Evolutionary conservation across 2,329 filamentous ascomycete genomes (phyloP).

Genomic region (Paracorniculantispora psalliotae): DNA sequence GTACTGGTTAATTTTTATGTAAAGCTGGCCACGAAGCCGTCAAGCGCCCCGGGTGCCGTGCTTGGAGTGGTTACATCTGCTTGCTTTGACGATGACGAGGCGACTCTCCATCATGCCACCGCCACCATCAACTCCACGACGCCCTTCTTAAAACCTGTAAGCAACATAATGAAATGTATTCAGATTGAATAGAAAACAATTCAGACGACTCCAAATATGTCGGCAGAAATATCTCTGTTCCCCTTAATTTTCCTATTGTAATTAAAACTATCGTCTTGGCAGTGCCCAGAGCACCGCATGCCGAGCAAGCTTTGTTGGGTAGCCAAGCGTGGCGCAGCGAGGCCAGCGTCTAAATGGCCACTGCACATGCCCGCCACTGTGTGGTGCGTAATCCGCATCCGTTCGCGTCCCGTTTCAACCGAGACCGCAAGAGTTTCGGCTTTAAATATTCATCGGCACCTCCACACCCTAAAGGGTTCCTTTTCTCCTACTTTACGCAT

Average conservation of each 20-base stretch:
- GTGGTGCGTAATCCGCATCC: conserved; percentile 12
- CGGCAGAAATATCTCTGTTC: no score
- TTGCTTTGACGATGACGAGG: no score
- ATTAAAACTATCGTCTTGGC: neutral
- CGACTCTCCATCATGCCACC: no score
- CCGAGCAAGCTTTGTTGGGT: neutral
- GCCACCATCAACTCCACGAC: no score
- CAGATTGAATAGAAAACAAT: no score
- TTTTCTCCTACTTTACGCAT: neutral
- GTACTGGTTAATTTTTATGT: no score
- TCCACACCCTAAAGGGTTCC: neutral
- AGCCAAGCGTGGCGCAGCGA: conserved; percentile 33
- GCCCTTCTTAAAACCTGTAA: no score
- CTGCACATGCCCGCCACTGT: conserved; percentile 3
- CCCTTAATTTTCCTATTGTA: neutral
- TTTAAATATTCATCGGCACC: conserved; percentile 3
- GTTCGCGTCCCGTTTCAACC: conserved; percentile 6
- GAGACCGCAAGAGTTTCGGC: conserved; percentile 2
- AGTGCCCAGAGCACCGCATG: neutral
- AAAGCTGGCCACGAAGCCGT: no score
- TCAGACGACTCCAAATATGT: no score
- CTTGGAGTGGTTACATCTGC: no score
- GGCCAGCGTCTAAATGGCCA: conserved; percentile 5
- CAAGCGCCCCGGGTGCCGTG: no score
- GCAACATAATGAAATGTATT: no score